Evolutionary conservation across 805 yeast genomes (phyloP), one percentile per base, ranked within the genome.

Genomic region (Lipomyces orientalis): DNA sequence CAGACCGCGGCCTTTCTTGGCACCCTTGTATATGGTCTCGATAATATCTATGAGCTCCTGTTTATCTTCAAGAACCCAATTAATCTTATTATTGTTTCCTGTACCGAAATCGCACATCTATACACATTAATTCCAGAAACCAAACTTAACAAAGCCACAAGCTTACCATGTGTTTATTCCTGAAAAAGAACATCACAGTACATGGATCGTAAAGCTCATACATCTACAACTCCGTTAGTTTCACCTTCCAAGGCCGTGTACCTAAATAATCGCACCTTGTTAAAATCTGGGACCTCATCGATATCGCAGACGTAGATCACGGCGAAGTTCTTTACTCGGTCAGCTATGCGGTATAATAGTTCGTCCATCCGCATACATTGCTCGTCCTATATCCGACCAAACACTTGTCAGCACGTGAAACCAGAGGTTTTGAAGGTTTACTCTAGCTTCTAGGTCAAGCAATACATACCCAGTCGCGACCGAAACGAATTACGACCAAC

Each of bases 101-200:
- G 98, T 95, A 1, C 99, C 99, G 78, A 93, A 93, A 81, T 95
- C 99, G 79, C 97, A 91, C 96, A 95, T 88, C 97, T 68, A 31
- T 7, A 29, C 43, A 14, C 16, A 29, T n/a, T 16, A 60, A 31
- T 10, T n/a, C 51, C 19, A 49, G 33, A 19, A 19, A n/a, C 19
- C 29, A 14, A 25, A 29, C 54, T 34, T 12, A 16, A 49, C 29
- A 49, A 22, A 14, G 34, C 10, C n/a, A 22, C 37, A 5, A 16
- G 43, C 68, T 29, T 54, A 69, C 72, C 72, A 69, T 69, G 43
- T 69, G 72, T 51, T 69, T 79, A 80, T 94, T 94, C 61, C 96
- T 82, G 79, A 85, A 92, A 78, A 95, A 94, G 76, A 94, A 93
- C 98, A 95, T 95, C 62, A 95, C 82, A 56, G 97, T 88, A 83